A percentile compares a stretch with the other conserved stretches of the same genome.
Conservation (phyloP, 164 flowering plant species). For the Vitis riparia region DNA sequence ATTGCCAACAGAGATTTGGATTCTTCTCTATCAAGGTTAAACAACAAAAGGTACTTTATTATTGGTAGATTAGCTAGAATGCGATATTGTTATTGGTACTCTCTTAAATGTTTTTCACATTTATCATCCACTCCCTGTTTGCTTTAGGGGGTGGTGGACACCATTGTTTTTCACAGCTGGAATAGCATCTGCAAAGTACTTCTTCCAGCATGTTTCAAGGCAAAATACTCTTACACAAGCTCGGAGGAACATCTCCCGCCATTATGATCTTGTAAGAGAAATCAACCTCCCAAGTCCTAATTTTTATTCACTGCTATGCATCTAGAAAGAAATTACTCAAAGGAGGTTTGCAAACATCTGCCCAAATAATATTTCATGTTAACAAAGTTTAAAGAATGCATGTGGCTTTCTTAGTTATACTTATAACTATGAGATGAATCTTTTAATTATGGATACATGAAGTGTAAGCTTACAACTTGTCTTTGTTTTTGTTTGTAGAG, state of each 20-base stretch:
- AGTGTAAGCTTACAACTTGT: not conserved
- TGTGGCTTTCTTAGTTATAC: too few relatives aligned
- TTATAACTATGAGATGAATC: too few relatives aligned
- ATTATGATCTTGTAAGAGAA: slow-evolving; percentile 79
- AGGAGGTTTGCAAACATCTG: too few relatives aligned
- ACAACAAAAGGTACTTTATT: slow-evolving; percentile 49
- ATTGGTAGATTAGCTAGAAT: not conserved
- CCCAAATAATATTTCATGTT: too few relatives aligned
- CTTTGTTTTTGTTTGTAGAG: slow-evolving; percentile 45
- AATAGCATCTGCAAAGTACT: slow-evolving; percentile 79
- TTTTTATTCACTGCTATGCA: too few relatives aligned
- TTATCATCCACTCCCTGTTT: not conserved
- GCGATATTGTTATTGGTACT: not conserved
- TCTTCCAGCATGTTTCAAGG: slow-evolving; percentile 66
- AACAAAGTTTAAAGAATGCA: too few relatives aligned
- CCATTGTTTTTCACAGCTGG: slow-evolving; percentile 77
- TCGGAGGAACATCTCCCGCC: slow-evolving; percentile 88
- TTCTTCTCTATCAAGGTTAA: slow-evolving; percentile 34
- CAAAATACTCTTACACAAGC: slow-evolving; percentile 88
- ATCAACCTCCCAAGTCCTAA: too few relatives aligned
- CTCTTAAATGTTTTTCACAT: not conserved
- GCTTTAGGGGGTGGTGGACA: slow-evolving; percentile 97
- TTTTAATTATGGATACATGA: not conserved
- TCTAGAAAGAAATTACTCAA: not conserved
- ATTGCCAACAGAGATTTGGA: slow-evolving; percentile 73